A percentile compares a stretch with the other conserved stretches of the same genome.
These are phyloP conservation scores for Ascochyta fabae DNA, from an alignment of 2,329 filamentous ascomycete species.

Conservation along the genomic window DNA sequence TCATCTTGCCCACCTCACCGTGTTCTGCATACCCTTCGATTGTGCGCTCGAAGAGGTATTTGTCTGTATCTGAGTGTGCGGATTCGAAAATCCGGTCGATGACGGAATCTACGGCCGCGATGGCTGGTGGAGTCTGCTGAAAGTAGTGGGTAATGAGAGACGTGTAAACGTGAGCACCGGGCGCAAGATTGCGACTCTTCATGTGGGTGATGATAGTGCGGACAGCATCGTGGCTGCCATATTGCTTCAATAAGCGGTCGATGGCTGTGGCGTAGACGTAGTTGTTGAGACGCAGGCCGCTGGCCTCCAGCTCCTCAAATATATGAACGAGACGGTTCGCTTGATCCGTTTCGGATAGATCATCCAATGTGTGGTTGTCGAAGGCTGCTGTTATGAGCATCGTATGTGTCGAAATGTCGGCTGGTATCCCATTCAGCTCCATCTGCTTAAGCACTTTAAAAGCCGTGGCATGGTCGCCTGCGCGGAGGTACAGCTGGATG, in stretches of 20 bases:
- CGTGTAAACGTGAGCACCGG: conserved; percentile 73
- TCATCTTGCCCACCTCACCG: conserved; percentile 57
- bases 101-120: conserved; percentile 65
- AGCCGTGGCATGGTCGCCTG: conserved; percentile 57
- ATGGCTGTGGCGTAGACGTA: conserved; percentile 74
- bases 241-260: conserved; percentile 63
- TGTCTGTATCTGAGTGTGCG: conserved; percentile 52
- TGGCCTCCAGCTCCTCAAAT: conserved; percentile 61
- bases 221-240: conserved; percentile 58
- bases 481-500: conserved; percentile 65
- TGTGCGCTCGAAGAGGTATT: conserved; percentile 72
- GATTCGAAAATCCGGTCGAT: conserved; percentile 56
- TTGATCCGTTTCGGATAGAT: conserved; percentile 58
- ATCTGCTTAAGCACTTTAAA: conserved; percentile 65
- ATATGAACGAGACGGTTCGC: conserved; percentile 59
- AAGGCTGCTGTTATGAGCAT: conserved; percentile 69
- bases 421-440: conserved; percentile 60
- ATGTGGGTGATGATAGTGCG: conserved; percentile 70
- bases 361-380: conserved; percentile 56
- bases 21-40: conserved; percentile 69
- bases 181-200: conserved; percentile 57
- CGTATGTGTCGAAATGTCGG: conserved; percentile 75
- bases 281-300: conserved; percentile 65
- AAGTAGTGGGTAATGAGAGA: conserved; percentile 75
- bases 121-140: conserved; percentile 62